Evolutionary conservation across 148 eudicot genomes (phyloP), one percentile per base, ranked within the genome.

Genomic region (Amaranthus hypochondriacus): DNA sequence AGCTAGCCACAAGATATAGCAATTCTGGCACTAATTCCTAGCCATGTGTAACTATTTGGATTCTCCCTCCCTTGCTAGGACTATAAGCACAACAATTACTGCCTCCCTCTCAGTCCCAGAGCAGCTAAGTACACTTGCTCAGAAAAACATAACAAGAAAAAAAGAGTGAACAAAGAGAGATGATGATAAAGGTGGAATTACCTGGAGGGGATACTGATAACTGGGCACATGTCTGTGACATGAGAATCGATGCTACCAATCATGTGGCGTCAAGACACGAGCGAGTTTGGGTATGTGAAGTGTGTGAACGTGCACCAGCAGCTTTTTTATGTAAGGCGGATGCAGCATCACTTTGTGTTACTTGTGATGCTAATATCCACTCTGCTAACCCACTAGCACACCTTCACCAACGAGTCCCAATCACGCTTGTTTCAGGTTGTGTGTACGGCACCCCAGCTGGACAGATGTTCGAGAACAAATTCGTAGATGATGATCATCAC

Each of bases 301-400:
- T 97, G 2, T 94, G 98, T 64, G 96, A 91, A 63, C 74, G 89
- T 0, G 91, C 93, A 0, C 98, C 98, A 0, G 97, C 98, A 0
- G 93, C 91, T 50, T 94, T 91, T 75, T 47, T 89, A 8, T 94
- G 98, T 80, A 91, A 91, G 79, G 96, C 98, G 0, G 98, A 94
- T 44, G 84, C 97, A 0, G 98, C 98, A 8, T 94, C 95, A 6
- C 96, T 95, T 8, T 95, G 99, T 62, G 77, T 83, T 4, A 58
- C 83, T 14, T 95, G 99, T 64, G 99, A 95, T 54, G 80, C 92
- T 2, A 90, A 87, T 10, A 85, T 95, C 76, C 99, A 95, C 83
- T 86, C 97, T 0, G 99, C 97, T n/a, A 95, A 95, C 54, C 96
- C 96, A 0, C 78, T 95, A 1, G 92, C 99, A 0, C 83, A 88